These are phyloP conservation scores for Hypoxylon sp. DNA, from an alignment of 2,329 filamentous ascomycete genomes.

Conservation along the genomic window DNA sequence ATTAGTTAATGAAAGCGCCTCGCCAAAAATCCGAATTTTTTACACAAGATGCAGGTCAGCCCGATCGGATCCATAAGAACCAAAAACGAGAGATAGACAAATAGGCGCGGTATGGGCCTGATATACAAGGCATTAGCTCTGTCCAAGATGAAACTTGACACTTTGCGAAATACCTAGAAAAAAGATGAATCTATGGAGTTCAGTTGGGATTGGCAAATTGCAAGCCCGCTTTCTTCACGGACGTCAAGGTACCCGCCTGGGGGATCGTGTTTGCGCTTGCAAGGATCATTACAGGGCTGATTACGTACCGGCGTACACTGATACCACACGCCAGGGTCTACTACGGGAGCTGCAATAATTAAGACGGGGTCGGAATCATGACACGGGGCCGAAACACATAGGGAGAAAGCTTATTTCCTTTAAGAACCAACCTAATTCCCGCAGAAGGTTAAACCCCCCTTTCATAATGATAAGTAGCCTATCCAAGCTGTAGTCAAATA, in stretches of 20 bases:
- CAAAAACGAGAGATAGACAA: slow-evolving; percentile 10
- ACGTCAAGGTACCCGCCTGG: slow-evolving; percentile 41
- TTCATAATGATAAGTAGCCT: not conserved
- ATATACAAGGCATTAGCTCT: slow-evolving; percentile 34
- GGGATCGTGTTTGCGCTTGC: slow-evolving; percentile 41
- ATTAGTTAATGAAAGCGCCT: slow-evolving; percentile 17
- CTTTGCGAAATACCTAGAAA: slow-evolving; percentile 18
- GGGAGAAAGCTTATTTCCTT: not conserved
- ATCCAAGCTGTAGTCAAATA: not conserved
- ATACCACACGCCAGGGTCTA: not conserved
- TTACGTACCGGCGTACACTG: slow-evolving; percentile 32
- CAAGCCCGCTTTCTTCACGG: slow-evolving; percentile 14
- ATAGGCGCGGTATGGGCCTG: slow-evolving; percentile 12
- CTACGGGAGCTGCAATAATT: slow-evolving; percentile 1
- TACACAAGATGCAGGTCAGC: slow-evolving; percentile 22
- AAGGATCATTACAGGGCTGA: slow-evolving; percentile 41
- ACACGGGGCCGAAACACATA: slow-evolving; percentile 19
- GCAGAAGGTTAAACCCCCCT: not conserved
- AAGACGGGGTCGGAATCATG: slow-evolving; percentile 16
- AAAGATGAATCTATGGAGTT: slow-evolving; percentile 23
- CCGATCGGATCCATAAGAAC: slow-evolving; percentile 29
- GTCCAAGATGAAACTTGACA: slow-evolving; percentile 4
- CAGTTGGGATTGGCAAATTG: slow-evolving; percentile 30
- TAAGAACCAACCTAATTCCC: no score
- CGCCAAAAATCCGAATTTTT: slow-evolving; percentile 24